Base-by-base conservation (phyloP, 495 filamentous ascomycete species). In the Aspergillus carlsbadensis region DNA sequence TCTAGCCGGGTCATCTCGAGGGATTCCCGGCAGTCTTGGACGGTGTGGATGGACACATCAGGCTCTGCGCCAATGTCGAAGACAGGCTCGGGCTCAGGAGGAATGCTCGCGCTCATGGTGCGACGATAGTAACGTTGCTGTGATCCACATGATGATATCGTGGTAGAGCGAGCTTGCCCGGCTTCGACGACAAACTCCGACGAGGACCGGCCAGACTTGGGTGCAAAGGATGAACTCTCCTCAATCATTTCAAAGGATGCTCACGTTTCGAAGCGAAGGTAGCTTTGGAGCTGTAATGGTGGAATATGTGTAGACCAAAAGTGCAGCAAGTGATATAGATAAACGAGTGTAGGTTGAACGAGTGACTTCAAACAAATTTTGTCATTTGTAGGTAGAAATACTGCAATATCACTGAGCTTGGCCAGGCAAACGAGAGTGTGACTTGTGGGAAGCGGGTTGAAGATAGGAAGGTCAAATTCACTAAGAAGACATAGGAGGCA, bases 331-430 rank as follows among this genome's bases (percentile, higher is more conserved):
- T 11, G 29, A 52, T 49, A 54, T 42, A 50, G 49, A 35, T 43
- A 46, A 61, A 61, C 56, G 58, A 64, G 42, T 34, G 62, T 60
- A 57, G 41, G 37, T 52, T 44, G 50, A 46, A 46, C 40, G 40
- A 54, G 26, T n/a, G 52, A 45, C 52, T 45, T 55, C 8, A 47
- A 35, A 46, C 24, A 50, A 33, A 41, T 11, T 54, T 59, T 61
- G 44, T 46, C 58, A 59, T 60, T 53, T 24, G 26, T 50, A 50
- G 50, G 33, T 61, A 61, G 50, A 43, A 34, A 61, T 64, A 61
- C 18, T 47, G 42, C 47, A 47, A 21, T 40, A 54, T 54, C 18
- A 45, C 17, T 50, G 54, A 49, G 21, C 8, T n/a, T 18, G 39
- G 13, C 21, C 24, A 15, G 45, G n/a, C 13, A 46, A 55, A 37